Conservation (phyloP, 257 asterid species). For the Linderniella brevidens region DNA sequence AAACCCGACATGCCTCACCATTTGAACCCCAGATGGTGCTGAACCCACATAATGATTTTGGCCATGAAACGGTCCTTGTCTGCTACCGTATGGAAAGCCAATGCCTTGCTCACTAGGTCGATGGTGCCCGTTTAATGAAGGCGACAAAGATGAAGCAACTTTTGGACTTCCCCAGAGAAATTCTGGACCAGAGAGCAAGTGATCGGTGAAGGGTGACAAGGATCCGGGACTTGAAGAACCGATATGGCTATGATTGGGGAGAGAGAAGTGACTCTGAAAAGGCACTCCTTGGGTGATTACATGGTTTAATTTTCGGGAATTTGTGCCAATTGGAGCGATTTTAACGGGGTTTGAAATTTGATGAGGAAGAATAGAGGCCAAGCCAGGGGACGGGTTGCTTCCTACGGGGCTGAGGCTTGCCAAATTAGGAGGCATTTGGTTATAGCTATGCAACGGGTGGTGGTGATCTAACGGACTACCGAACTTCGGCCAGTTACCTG, state of each 20-base stretch:
- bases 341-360: constrained; percentile 55
- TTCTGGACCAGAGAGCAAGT: constrained; percentile 83
- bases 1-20: constrained; percentile 67
- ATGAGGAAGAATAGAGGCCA: constrained; percentile 75
- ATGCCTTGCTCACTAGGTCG: constrained; percentile 31
- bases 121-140: constrained; percentile 38
- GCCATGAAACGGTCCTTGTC: constrained; percentile 35
- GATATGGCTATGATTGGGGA: constrained; percentile 24
- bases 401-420: constrained; percentile 53
- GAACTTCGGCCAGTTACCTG: constrained; percentile 79
- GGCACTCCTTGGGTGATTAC: constrained; percentile 16
- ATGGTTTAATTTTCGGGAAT: constrained; percentile 37
- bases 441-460: constrained; percentile 41
- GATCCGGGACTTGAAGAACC: constrained; percentile 52
- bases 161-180: constrained; percentile 95
- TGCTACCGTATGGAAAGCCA: constrained; percentile 37
- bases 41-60: constrained; percentile 76
- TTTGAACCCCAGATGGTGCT: constrained; percentile 77
- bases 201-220: constrained; percentile 35
- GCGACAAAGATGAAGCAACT: constrained; percentile 48
- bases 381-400: constrained; percentile 44
- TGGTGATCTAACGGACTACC: constrained; percentile 72
- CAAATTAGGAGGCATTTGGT: constrained; percentile 33
- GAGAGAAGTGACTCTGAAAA: constrained; percentile 23
- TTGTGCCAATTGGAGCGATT: constrained; percentile 84